Conservation (phyloP, 129 eudicot genomes). For the Artemisia tridentata region DNA sequence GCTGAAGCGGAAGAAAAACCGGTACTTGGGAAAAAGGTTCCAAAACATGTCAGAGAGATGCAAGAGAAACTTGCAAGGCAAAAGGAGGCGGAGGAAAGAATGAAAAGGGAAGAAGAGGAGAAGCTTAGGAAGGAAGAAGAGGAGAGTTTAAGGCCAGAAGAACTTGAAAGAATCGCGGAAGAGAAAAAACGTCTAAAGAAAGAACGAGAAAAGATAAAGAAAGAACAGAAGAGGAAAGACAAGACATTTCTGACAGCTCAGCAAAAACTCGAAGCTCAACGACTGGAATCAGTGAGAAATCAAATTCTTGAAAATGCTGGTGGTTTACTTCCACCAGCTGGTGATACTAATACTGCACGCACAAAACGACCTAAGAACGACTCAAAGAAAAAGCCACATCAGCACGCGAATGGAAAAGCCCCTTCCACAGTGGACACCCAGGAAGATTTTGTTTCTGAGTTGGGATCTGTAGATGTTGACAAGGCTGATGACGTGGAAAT, state of each 20-base stretch:
- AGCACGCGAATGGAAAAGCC: slow-evolving; percentile 58
- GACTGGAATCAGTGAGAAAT: slow-evolving; percentile 76
- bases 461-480: slow-evolving; percentile 47
- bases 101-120: slow-evolving; percentile 88
- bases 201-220: slow-evolving; percentile 73
- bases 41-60: slow-evolving; percentile 88
- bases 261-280: slow-evolving; percentile 81
- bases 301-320: slow-evolving; percentile 75
- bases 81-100: slow-evolving; percentile 66
- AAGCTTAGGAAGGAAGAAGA: slow-evolving; percentile 84
- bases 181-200: slow-evolving; percentile 73
- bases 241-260: slow-evolving; percentile 72
- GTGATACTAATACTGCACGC: slow-evolving; percentile 48
- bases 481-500: slow-evolving; percentile 49
- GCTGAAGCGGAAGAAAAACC: slow-evolving; percentile 65
- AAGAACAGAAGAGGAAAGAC: slow-evolving; percentile 66
- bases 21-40: slow-evolving; percentile 69
- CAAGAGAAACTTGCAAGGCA: slow-evolving; percentile 77
- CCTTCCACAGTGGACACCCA: slow-evolving; percentile 37
- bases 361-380: slow-evolving; percentile 68
- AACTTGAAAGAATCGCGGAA: slow-evolving; percentile 65
- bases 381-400: slow-evolving; percentile 62
- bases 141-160: slow-evolving; percentile 62
- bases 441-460: slow-evolving; percentile 38
- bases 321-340: slow-evolving; percentile 48